Conservation (phyloP, 805 yeast species). For the Saccharomycopsis guyanensis region DNA sequence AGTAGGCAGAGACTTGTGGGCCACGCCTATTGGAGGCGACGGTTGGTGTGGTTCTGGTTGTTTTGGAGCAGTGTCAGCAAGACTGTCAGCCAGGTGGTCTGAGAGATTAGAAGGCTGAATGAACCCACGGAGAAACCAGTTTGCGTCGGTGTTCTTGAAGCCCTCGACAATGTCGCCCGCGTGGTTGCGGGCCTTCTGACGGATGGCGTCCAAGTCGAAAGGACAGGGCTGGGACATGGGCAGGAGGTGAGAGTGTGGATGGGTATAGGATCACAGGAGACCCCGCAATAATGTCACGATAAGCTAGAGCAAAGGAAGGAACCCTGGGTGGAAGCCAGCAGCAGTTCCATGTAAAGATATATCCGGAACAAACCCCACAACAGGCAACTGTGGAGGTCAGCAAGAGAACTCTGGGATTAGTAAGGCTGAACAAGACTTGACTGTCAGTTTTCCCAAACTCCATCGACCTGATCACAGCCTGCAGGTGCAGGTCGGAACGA, state of each 20-base stretch:
- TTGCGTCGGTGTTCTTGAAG: conserved; percentile 38
- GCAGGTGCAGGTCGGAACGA: too few species aligned
- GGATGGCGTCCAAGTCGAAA: conserved; percentile 3
- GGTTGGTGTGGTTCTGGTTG: neutral
- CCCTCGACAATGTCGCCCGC: conserved; percentile 23
- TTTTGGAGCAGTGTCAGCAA: neutral
- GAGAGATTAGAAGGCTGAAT: neutral
- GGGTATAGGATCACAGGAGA: too few species aligned
- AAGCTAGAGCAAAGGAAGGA: too few species aligned
- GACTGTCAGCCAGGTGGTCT: neutral
- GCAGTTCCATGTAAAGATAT: too few species aligned
- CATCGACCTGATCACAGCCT: too few species aligned
- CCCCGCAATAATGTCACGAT: too few species aligned
- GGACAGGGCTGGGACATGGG: neutral
- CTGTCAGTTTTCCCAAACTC: too few species aligned
- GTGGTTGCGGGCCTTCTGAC: conserved; percentile 15
- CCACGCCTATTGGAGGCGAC: neutral
- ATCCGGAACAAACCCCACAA: too few species aligned
- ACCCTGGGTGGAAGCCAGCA: too few species aligned
- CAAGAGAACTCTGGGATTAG: too few species aligned
- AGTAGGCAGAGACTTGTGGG: neutral
- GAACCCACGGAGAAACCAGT: conserved; percentile 41
- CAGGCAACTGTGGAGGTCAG: too few species aligned
- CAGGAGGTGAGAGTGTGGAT: neutral
- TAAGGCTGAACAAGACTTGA: too few species aligned